Conservation (phyloP, 139 green algal genomes). For the Coelastrella sp. region DNA sequence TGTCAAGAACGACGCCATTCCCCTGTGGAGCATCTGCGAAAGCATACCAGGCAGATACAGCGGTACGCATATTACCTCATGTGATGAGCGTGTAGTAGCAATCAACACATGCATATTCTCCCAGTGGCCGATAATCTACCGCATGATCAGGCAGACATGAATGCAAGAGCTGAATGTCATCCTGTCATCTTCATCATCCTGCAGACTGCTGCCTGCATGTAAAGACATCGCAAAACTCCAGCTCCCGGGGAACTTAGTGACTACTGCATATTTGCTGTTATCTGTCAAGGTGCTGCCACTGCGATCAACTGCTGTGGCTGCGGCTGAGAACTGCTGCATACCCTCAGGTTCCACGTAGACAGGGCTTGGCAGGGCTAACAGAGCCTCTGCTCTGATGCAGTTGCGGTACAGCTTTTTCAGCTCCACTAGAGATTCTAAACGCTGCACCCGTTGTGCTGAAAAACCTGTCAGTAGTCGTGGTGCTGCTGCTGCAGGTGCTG, state of each 20-base stretch:
- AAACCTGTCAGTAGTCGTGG: conserved; percentile 10
- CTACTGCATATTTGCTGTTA: neutral
- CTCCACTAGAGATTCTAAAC: conserved; percentile 74
- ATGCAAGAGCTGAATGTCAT: no score
- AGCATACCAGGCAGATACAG: neutral
- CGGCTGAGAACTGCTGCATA: neutral
- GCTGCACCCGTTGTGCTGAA: conserved; percentile 51
- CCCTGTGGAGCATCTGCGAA: neutral
- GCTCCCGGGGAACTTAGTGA: neutral
- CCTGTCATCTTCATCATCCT: no score
- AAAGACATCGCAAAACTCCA: neutral
- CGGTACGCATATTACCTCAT: neutral
- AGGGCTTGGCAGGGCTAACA: conserved; percentile 65
- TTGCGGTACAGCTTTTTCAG: conserved; percentile 88
- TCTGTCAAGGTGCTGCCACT: neutral
- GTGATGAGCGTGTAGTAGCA: no score
- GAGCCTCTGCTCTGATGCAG: conserved; percentile 70
- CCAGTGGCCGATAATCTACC: neutral
- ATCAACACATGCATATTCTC: neutral
- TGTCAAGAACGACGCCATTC: neutral
- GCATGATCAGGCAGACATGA: no score
- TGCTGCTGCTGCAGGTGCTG: neutral
- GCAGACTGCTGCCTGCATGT: neutral
- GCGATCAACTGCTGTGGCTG: neutral
- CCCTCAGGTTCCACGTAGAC: conserved; percentile 62